Percentiles rank a stretch among this genome's conserved stretches.
These are phyloP conservation scores for Chaetomium globosum DNA, from an alignment of 2,329 filamentous ascomycete species.

Conservation along the genomic window DNA sequence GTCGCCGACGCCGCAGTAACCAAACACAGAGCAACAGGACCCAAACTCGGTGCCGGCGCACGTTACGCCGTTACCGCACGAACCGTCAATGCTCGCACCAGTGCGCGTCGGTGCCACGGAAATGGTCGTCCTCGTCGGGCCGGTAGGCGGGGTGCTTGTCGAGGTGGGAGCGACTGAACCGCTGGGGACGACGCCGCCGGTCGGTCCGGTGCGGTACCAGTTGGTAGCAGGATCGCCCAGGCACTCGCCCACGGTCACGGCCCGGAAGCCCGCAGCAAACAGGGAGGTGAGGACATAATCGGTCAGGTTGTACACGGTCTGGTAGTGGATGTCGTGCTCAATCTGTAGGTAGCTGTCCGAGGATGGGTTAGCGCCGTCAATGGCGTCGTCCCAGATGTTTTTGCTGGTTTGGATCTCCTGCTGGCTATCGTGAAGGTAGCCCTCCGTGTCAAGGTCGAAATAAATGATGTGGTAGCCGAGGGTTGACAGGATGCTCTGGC, in stretches of 20 bases:
- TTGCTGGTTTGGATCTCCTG: conserved; percentile 43
- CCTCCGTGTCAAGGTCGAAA: conserved; percentile 45
- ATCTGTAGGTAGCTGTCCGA: conserved; percentile 51
- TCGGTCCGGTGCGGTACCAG: conserved; percentile 54
- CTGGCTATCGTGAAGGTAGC: conserved; percentile 41
- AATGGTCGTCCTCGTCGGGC: conserved; percentile 25
- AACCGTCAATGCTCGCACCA: conserved; percentile 34
- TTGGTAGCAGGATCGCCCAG: conserved; percentile 53
- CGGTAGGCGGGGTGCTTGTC: conserved; percentile 7
- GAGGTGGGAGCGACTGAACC: not conserved
- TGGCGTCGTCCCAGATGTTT: conserved; percentile 41
- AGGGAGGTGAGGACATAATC: conserved; percentile 50
- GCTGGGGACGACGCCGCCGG: conserved; percentile 13
- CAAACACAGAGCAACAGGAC: conserved; percentile 34
- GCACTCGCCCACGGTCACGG: conserved; percentile 60
- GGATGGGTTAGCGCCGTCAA: conserved; percentile 34
- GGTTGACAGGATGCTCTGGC: conserved; percentile 39
- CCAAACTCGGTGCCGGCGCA: conserved; percentile 36
- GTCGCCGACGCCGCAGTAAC: conserved; percentile 33
- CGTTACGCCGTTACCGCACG: conserved; percentile 36
- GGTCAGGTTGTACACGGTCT: conserved; percentile 52
- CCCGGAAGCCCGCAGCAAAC: conserved; percentile 47
- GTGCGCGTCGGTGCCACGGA: conserved; percentile 24
- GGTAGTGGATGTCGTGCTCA: conserved; percentile 54
- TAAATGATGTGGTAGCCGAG: conserved; percentile 46